These are phyloP conservation scores for Globisporangium irregulare DNA, from an alignment of 352 stramenopile genomes.

Conservation along the genomic window DNA sequence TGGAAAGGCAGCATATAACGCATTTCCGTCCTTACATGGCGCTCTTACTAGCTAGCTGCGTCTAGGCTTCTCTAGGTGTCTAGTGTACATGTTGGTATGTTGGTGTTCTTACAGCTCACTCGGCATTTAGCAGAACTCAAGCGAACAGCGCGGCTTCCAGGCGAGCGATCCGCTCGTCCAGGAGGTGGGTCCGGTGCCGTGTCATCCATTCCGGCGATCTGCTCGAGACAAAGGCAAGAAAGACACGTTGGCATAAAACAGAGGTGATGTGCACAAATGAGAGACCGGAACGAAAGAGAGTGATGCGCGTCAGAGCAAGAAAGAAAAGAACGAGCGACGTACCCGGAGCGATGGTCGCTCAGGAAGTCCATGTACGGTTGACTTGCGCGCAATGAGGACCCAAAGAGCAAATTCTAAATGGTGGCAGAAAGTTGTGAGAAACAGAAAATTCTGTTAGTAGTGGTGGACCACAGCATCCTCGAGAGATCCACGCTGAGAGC, in stretches of 20 bases:
- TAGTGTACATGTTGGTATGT: neutral
- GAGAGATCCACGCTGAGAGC: neutral
- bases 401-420: constrained; percentile 41
- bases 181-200: constrained; percentile 29
- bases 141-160: constrained; percentile 39
- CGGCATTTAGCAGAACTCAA: constrained; percentile 7
- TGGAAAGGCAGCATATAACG: neutral
- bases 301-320: neutral
- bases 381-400: constrained; percentile 43
- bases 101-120: neutral
- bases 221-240: neutral
- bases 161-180: constrained; percentile 43
- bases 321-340: constrained; percentile 1
- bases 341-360: constrained; percentile 45
- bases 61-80: neutral
- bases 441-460: neutral
- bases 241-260: neutral
- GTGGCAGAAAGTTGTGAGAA: neutral
- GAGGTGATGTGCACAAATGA: neutral
- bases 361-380: constrained; percentile 56
- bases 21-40: no score
- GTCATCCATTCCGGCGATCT: constrained; percentile 51
- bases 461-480: neutral
- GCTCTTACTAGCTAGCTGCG: no score
- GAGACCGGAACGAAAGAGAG: neutral